Evolutionary conservation across 345 rosid genomes (phyloP).

Genomic region (Salix dunnii): DNA sequence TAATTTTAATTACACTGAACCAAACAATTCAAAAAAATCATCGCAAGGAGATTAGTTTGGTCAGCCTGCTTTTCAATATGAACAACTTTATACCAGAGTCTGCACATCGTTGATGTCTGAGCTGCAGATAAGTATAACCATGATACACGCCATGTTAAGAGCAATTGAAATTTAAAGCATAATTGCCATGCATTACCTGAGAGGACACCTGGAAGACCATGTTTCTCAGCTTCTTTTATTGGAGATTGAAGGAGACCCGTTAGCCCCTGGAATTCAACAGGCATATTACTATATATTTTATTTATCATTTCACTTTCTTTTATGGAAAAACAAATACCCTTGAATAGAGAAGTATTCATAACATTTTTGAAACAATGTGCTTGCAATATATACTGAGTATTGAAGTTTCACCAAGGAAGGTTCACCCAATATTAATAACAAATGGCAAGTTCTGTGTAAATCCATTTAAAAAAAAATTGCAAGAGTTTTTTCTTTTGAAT

Average conservation of each 20-base stretch:
- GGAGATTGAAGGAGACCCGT: conserved; percentile 95
- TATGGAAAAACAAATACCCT: not conserved
- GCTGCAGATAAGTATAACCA: not conserved
- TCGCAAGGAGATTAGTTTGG: not conserved
- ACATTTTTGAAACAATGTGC: not conserved
- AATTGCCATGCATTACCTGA: conserved; percentile 50
- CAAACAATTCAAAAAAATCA: not conserved
- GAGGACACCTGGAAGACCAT: conserved; percentile 89
- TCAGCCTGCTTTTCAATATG: not conserved
- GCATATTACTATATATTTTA: not conserved
- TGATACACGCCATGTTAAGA: not conserved
- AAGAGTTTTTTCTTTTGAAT: not conserved
- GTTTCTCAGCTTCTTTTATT: conserved; percentile 82
- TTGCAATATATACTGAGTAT: not conserved
- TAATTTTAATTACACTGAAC: not conserved
- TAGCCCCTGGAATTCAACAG: conserved; percentile 57
- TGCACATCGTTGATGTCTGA: not conserved
- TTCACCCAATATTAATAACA: not conserved
- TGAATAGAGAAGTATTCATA: not conserved
- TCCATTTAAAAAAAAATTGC: not conserved
- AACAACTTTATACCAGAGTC: not conserved
- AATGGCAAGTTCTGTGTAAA: not conserved
- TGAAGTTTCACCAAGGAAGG: not conserved
- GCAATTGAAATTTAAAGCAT: not conserved
- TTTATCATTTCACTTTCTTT: not conserved